Conservation (phyloP, 2,329 filamentous ascomycete genomes). For the Parafenestella ontariensis region DNA sequence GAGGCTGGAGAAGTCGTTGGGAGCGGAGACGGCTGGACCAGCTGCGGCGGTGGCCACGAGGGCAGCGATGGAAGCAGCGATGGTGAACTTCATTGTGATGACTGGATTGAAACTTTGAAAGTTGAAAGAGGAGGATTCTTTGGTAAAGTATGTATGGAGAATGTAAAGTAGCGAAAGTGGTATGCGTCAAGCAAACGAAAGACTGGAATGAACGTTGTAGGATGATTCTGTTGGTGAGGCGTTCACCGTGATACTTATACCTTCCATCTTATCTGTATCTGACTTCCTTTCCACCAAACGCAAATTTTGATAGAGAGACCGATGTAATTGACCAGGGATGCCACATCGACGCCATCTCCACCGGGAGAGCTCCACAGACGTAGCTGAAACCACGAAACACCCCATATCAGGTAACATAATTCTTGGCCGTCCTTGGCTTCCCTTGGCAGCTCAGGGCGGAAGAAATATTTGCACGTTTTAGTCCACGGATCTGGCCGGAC, state of each 20-base stretch:
- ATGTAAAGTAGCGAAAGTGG: constrained; percentile 26
- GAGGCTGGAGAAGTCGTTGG: constrained; percentile 33
- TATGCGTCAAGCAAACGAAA: constrained; percentile 34
- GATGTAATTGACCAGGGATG: constrained; percentile 3
- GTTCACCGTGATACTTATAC: constrained; percentile 19
- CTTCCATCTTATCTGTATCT: not conserved
- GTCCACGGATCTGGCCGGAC: not conserved
- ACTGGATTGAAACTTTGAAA: constrained; percentile 19
- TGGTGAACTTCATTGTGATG: constrained; percentile 45
- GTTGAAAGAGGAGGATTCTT: constrained; percentile 19
- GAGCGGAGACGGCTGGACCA: constrained; percentile 30
- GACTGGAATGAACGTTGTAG: constrained; percentile 26
- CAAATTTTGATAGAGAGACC: not conserved
- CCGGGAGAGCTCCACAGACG: constrained; percentile 4
- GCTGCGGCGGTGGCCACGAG: constrained; percentile 39
- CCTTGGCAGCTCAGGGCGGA: constrained; percentile 5
- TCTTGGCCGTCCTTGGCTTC: no score
- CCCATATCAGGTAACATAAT: constrained; percentile 3
- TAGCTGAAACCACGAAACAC: constrained; percentile 15
- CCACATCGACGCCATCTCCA: constrained; percentile 9
- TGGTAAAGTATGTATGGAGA: constrained; percentile 27
- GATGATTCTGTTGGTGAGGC: constrained; percentile 10
- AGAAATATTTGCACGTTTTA: not conserved
- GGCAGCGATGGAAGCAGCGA: constrained; percentile 34
- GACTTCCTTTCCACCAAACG: not conserved